phyloP scores from a whole-genome alignment of 129 eudicot genomes.

The Flaveria bidentis region DNA sequence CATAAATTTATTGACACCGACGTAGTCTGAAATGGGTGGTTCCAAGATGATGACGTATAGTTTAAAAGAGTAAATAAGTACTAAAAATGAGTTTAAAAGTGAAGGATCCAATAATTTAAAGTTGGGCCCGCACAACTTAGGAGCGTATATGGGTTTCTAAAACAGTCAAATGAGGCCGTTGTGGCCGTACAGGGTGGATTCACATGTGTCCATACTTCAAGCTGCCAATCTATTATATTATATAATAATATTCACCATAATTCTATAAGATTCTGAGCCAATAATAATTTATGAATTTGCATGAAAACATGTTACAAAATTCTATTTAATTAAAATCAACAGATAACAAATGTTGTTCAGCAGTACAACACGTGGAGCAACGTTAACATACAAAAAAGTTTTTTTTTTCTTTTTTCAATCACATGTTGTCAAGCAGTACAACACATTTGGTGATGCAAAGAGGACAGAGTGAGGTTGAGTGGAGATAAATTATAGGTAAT shows the following conservation, averaged over 20 bases:
- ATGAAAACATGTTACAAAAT: neutral
- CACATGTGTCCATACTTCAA: neutral
- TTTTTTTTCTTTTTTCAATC: no score
- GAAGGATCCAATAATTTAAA: neutral
- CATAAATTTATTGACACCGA: neutral
- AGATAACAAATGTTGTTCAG: neutral
- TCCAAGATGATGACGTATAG: neutral
- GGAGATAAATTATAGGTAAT: no score
- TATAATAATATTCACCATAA: neutral
- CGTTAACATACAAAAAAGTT: neutral
- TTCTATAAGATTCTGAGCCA: neutral
- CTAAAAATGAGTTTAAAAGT: neutral
- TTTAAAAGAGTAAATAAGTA: neutral
- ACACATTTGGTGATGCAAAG: no score
- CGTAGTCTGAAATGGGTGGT: neutral
- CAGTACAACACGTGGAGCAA: neutral
- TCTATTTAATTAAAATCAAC: neutral
- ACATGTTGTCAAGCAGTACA: no score
- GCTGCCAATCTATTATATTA: neutral
- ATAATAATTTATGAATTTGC: neutral
- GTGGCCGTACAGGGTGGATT: constrained; percentile 12
- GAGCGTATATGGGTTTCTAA: constrained; percentile 26
- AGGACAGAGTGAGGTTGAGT: no score
- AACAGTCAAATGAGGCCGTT: constrained; percentile 31
- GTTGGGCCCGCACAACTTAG: constrained; percentile 21